Conservation (phyloP, 768 basidiomycete genomes). For the Coprinellus aureogranulatus region DNA sequence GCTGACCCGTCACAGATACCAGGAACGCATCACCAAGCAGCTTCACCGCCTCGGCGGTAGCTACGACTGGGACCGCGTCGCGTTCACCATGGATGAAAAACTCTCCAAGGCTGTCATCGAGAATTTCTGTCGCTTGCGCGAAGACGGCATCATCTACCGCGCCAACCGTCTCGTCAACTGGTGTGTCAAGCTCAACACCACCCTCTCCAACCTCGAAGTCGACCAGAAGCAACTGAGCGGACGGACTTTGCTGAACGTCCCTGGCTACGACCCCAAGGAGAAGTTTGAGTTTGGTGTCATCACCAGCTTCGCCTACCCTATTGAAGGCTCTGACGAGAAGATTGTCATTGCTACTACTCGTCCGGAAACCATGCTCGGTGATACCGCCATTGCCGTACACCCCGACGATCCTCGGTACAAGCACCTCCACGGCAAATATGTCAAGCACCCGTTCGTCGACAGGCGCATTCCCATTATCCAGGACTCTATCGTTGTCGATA, state of each 20-base stretch:
- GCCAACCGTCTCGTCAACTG: conserved; percentile 97
- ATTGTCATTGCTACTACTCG: conserved; percentile 95
- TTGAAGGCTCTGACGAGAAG: conserved; percentile 86
- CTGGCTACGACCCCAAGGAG: conserved; percentile 94
- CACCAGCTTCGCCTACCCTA: conserved; percentile 91
- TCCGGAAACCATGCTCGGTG: conserved; percentile 98
- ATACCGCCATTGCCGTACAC: conserved; percentile 96
- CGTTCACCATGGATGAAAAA: conserved; percentile 92
- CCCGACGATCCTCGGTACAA: conserved; percentile 89
- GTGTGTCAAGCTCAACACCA: conserved; percentile 95
- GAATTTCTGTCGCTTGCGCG: conserved; percentile 86
- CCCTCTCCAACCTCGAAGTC: conserved; percentile 97
- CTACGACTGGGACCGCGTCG: conserved; percentile 91
- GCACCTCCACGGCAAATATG: conserved; percentile 95
- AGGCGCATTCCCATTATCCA: conserved; percentile 85
- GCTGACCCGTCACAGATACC: conserved; percentile 58
- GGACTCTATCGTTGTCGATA: conserved; percentile 88
- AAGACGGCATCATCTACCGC: conserved; percentile 90
- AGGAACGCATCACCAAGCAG: conserved; percentile 88
- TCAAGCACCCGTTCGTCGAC: conserved; percentile 81
- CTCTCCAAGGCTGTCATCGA: conserved; percentile 88
- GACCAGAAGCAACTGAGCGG: conserved; percentile 89
- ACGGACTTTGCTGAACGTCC: conserved; percentile 81
- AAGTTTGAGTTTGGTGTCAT: conserved; percentile 96
- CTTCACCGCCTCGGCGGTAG: conserved; percentile 86